Evolutionary conservation across 176 grass and related monocot genomes (phyloP).

Genomic region (Lolium perenne): DNA sequence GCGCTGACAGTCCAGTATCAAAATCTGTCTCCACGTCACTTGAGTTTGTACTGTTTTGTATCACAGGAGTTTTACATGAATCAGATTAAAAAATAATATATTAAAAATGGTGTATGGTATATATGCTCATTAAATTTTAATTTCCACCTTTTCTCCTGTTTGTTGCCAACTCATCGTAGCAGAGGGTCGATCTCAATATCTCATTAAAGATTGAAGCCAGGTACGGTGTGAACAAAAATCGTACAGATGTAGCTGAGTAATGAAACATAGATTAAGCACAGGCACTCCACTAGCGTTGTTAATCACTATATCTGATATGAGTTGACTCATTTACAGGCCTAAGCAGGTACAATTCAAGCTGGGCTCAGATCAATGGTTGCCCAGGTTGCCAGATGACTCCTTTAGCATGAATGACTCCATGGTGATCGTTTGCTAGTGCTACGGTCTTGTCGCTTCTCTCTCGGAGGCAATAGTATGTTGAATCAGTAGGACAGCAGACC

Average conservation of each 20-base stretch:
- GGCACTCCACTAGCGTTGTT: background rate
- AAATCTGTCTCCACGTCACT: background rate
- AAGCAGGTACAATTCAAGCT: background rate
- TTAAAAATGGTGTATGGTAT: background rate
- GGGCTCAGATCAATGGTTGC: background rate
- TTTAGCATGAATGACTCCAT: background rate
- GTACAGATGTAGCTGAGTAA: background rate
- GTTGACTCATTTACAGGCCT: background rate
- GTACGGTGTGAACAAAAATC: background rate
- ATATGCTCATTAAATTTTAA: background rate
- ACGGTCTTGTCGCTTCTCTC: background rate
- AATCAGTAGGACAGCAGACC: background rate
- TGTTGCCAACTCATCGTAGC: background rate
- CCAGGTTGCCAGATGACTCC: background rate
- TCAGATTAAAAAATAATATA: background rate
- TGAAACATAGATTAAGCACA: background rate
- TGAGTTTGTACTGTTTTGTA: background rate
- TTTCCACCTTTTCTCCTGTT: background rate
- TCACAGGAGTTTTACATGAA: background rate
- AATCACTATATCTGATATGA: background rate
- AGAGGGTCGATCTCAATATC: background rate
- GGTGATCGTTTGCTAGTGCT: background rate
- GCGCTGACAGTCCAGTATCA: background rate
- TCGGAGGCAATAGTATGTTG: background rate
- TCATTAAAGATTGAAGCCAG: background rate